phyloP scores from a whole-genome alignment of 352 stramenopile species.

The Bremia lactucae region DNA sequence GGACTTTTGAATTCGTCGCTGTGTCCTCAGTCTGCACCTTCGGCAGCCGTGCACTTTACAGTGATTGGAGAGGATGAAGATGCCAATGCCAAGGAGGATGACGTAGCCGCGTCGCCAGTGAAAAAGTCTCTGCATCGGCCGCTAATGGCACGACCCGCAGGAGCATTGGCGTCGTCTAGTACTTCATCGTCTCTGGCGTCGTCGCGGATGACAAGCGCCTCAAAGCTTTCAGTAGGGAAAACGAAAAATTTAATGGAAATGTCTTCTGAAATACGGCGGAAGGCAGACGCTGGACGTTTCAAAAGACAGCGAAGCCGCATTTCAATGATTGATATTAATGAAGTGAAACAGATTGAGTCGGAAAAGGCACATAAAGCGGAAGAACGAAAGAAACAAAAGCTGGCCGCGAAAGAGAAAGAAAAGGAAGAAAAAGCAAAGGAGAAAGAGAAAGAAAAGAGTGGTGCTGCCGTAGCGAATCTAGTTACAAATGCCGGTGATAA shows the following conservation, averaged over 20 bases:
- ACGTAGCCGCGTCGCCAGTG: conserved; percentile 13
- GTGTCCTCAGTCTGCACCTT: conserved; percentile 28
- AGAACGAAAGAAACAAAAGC: conserved; percentile 68
- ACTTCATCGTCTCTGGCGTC: conserved; percentile 12
- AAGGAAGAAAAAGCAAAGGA: conserved; percentile 23
- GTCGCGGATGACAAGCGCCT: conserved; percentile 18
- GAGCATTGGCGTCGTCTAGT: conserved; percentile 10
- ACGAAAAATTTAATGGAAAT: conserved; percentile 62
- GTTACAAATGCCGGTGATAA: conserved; percentile 11
- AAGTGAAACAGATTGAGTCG: conserved; percentile 82
- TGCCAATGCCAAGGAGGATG: conserved; percentile 17
- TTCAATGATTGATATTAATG: conserved; percentile 83
- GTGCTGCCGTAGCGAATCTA: conserved; percentile 1
- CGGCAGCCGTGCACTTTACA: conserved; percentile 48
- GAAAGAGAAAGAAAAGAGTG: conserved; percentile 24
- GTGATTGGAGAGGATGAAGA: conserved; percentile 40
- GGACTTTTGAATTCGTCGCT: conserved; percentile 50
- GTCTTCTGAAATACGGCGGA: conserved; percentile 73
- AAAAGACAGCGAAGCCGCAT: conserved; percentile 78
- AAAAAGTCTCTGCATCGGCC: conserved; percentile 39
- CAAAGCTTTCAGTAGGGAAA: conserved; percentile 30
- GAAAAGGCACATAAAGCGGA: conserved; percentile 80
- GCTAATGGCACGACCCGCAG: conserved; percentile 28
- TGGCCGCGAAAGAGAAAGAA: conserved; percentile 28
- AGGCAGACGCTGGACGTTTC: conserved; percentile 70